These are phyloP conservation scores for Colletotrichum zoysiae DNA, from an alignment of 2,329 filamentous ascomycete genomes.

Conservation along the genomic window DNA sequence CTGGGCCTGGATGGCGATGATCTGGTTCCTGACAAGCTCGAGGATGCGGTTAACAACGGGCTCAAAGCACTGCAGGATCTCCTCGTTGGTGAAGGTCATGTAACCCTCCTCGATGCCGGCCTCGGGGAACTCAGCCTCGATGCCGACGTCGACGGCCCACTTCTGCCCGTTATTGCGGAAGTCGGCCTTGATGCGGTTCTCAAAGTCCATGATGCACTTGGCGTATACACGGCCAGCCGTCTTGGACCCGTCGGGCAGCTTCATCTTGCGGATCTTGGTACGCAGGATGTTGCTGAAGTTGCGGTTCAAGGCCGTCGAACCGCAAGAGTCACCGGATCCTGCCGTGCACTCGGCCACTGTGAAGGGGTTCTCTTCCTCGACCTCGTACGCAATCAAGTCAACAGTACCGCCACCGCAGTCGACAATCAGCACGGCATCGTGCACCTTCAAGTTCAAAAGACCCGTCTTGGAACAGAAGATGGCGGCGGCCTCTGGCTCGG, in stretches of 20 bases:
- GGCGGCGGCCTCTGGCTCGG: constrained; percentile 95
- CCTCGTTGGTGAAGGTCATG: constrained; percentile 99
- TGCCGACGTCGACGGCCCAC: constrained; percentile 98
- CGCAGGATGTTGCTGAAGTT: constrained; percentile 99
- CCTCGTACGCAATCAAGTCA: constrained; percentile 98
- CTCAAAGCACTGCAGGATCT: constrained; percentile 98
- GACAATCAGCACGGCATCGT: constrained; percentile 97
- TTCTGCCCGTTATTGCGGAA: constrained; percentile 99
- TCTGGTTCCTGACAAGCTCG: constrained; percentile 96
- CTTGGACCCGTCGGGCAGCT: constrained; percentile 94
- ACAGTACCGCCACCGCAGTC: constrained; percentile 99
- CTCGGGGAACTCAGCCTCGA: constrained; percentile 97
- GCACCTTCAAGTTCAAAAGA: constrained; percentile 95
- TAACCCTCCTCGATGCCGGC: constrained; percentile 98
- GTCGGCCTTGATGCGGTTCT: constrained; percentile 99
- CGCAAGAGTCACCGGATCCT: constrained; percentile 96
- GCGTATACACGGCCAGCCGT: constrained; percentile 98
- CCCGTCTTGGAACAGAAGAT: constrained; percentile 99
- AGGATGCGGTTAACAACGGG: constrained; percentile 97
- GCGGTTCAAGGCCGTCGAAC: constrained; percentile 96
- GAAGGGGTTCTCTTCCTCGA: constrained; percentile 97
- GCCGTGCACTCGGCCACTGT: constrained; percentile 97
- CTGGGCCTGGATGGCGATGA: constrained; percentile 98
- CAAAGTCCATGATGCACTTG: constrained; percentile 99
- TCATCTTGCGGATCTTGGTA: constrained; percentile 99